Evolutionary conservation across 371 early-diverging fungal species (phyloP).

Genomic region (Capillidium heterosporum): DNA sequence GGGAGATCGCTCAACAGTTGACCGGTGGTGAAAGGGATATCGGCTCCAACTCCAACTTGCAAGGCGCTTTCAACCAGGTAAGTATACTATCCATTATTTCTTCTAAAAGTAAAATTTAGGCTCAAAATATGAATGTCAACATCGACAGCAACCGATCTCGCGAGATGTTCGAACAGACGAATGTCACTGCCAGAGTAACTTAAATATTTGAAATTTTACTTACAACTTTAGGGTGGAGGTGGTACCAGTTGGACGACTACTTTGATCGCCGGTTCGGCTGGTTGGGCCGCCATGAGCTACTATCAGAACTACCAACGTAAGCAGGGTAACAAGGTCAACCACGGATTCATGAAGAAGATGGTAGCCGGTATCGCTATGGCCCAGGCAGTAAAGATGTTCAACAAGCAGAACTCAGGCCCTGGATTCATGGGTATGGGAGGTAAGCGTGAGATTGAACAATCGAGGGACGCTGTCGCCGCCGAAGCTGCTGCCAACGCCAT

Average conservation of each 20-base stretch:
- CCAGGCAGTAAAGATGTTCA: conserved; percentile 26
- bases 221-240: neutral
- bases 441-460: conserved; percentile 7
- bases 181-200: neutral
- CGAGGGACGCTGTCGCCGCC: conserved; percentile 10
- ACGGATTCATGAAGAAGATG: conserved; percentile 22
- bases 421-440: conserved; percentile 15
- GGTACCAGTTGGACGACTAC: conserved; percentile 11
- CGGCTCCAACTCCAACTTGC: neutral
- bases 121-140: conserved; percentile 1
- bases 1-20: conserved; percentile 4
- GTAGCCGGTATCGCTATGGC: conserved; percentile 29
- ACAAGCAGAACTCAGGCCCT: neutral
- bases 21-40: conserved; percentile 5
- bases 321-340: conserved; percentile 21
- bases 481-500: conserved; percentile 14
- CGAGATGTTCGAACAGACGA: neutral
- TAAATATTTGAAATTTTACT: neutral
- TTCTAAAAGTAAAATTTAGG: neutral
- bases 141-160: neutral
- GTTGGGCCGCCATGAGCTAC: conserved; percentile 31
- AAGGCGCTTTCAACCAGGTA: conserved; percentile 1
- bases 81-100: neutral
- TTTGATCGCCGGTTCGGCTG: conserved; percentile 35
- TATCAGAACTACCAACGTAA: conserved; percentile 22